A percentile compares a stretch with the other conserved stretches of the same genome.
Conservation (phyloP, 495 filamentous ascomycete species). For the Platismatia glauca region DNA sequence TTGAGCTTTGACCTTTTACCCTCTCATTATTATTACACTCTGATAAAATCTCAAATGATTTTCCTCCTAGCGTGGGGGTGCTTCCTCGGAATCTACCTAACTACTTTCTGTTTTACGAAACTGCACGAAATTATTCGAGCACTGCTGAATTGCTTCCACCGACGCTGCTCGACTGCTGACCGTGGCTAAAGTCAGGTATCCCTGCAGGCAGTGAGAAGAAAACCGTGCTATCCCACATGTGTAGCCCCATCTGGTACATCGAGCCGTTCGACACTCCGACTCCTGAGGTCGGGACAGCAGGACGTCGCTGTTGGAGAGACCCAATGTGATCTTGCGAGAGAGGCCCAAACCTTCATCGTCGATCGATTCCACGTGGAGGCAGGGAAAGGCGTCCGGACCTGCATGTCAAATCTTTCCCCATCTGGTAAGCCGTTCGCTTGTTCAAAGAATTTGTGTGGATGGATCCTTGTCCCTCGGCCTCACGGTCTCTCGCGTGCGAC, state of each 20-base stretch:
- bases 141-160: not conserved
- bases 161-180: not conserved
- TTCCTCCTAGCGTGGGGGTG: conserved; percentile 5
- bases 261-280: not conserved
- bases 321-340: conserved; percentile 3
- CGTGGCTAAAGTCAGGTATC: not conserved
- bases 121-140: not conserved
- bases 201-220: not conserved
- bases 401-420: conserved; percentile 4
- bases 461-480: not conserved
- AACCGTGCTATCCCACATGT: no score
- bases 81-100: not conserved
- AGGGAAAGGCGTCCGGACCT: conserved; percentile 12
- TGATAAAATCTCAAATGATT: not conserved
- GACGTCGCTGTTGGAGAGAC: not conserved
- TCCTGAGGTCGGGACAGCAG: not conserved
- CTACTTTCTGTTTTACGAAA: not conserved
- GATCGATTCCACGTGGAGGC: conserved; percentile 12
- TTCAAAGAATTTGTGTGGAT: conserved; percentile 2
- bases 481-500: no score
- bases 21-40: not conserved
- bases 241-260: no score
- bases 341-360: not conserved
- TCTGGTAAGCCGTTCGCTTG: conserved; percentile 8
- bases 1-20: conserved; percentile 10